A percentile compares a stretch with the other conserved stretches of the same genome.
These are phyloP conservation scores for Lichtheimia hyalospora DNA, from an alignment of 371 early-diverging fungal genomes.

Conservation along the genomic window DNA sequence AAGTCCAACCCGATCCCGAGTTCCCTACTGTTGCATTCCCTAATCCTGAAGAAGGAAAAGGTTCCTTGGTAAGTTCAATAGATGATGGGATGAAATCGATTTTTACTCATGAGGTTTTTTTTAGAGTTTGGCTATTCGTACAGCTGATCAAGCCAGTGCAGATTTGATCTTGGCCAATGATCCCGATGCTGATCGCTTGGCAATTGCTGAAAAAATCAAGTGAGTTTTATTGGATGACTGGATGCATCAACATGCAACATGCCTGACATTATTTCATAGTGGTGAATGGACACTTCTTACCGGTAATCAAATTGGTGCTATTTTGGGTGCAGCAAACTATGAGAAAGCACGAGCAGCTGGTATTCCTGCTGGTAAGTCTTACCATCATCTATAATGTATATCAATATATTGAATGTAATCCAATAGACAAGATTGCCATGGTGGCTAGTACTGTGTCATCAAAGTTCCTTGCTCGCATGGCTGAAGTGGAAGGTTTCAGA, in stretches of 20 bases:
- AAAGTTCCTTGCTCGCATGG: constrained; percentile 80
- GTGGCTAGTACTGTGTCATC: constrained; percentile 91
- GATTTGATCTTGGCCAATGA: constrained; percentile 93
- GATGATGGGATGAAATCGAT: neutral
- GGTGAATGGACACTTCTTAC: constrained; percentile 84
- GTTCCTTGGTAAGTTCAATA: constrained; percentile 64
- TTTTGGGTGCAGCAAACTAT: constrained; percentile 78
- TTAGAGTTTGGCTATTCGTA: constrained; percentile 68
- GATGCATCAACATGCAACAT: neutral
- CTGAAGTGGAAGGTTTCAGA: constrained; percentile 72
- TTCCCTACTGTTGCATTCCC: constrained; percentile 94
- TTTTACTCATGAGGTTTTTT: neutral
- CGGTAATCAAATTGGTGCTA: constrained; percentile 91
- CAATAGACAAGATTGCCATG: constrained; percentile 68
- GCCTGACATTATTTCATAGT: constrained; percentile 6
- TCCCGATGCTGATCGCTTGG: constrained; percentile 97
- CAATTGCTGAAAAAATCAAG: constrained; percentile 80
- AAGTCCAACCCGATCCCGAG: constrained; percentile 84
- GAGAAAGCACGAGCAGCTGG: constrained; percentile 59
- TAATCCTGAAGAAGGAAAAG: constrained; percentile 93
- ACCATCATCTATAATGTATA: neutral
- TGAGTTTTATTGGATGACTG: constrained; percentile 7
- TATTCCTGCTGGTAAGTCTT: constrained; percentile 41
- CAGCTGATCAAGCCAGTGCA: constrained; percentile 63
- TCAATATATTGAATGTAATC: constrained; percentile 4